Evolutionary conservation across 495 filamentous ascomycete species (phyloP), one percentile per base, ranked within the genome.

Genomic region (Penicillium malachiteum): DNA sequence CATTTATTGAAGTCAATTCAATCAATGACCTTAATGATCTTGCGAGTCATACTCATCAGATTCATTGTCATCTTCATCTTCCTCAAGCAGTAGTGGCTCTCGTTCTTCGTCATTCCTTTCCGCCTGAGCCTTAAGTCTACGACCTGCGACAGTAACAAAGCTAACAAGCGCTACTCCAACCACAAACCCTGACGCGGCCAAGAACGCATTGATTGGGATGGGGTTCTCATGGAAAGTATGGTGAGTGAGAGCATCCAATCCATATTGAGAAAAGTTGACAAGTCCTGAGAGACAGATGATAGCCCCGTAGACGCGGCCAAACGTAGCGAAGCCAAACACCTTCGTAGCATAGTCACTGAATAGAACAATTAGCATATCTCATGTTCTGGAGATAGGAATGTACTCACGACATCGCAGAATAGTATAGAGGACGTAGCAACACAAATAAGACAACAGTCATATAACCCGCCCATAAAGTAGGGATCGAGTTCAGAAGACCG

Each of bases 271-370:
- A 65, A 97, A 92, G 68, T 95, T 96, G 52, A 91, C 76, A 4
- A 97, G 67, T 16, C 93, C 93, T 0, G 91, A 86, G 11, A 94
- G 69, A 63, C 92, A 96, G 55, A 96, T 96, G 60, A 96, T 88
- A 3, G 90, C 80, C 7, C 93, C 93, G 70, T 97, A 96, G 38
- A 97, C 90, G 26, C 87, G 93, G 30, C 92, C 92, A 58, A 96
- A 97, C 0, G 92, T 96, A 33, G 84, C 83, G 68, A 96, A 96
- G 18, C 93, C 92, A 67, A 97, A 97, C 33, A 97, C 93, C 69
- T 97, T 97, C 40, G 91, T 92, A 30, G 84, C 76, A 67, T 95
- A 96, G 73, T 97, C 93, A 48, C 83, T 86, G 46, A 12, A 50
- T 12, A 39, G n/a, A 26, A 1, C 16, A 16, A 54, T 73, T 58